Conservation (phyloP, 2,329 filamentous ascomycete species). For the Colletotrichum spinosum region DNA sequence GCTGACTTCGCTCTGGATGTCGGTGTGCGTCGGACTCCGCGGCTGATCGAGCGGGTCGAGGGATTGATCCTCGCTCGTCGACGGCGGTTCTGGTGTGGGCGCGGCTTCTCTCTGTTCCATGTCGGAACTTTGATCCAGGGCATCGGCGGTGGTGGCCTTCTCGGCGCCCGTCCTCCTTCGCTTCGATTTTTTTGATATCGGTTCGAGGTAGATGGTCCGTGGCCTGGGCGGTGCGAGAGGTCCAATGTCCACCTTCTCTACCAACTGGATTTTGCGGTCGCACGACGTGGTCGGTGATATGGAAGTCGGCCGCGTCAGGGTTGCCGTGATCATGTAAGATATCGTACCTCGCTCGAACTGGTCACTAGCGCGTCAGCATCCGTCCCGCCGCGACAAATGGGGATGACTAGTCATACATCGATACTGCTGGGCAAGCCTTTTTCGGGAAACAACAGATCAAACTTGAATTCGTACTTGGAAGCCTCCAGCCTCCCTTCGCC, state of each 20-base stretch:
- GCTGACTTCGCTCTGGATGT: slow-evolving; percentile 76
- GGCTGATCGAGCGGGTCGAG: slow-evolving; percentile 50
- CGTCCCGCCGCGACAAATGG: slow-evolving; percentile 5
- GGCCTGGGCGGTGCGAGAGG: slow-evolving; percentile 79
- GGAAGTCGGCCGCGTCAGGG: slow-evolving; percentile 87
- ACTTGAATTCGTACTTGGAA: slow-evolving; percentile 83
- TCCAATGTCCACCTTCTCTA: slow-evolving; percentile 88
- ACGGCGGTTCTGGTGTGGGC: slow-evolving; percentile 52
- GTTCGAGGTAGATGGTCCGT: slow-evolving; percentile 87
- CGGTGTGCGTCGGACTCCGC: slow-evolving; percentile 60
- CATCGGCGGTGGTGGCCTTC: slow-evolving; percentile 57
- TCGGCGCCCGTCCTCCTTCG: slow-evolving; percentile 68
- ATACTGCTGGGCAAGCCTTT: slow-evolving; percentile 88
- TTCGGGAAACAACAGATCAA: slow-evolving; percentile 77
- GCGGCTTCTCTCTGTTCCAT: slow-evolving; percentile 39
- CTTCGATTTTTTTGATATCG: slow-evolving; percentile 78
- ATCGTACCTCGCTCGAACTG: slow-evolving; percentile 97
- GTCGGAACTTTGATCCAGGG: slow-evolving; percentile 49
- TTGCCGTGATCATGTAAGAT: slow-evolving; percentile 90
- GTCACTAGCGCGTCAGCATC: slow-evolving; percentile 14
- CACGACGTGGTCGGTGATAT: slow-evolving; percentile 84
- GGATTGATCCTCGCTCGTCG: slow-evolving; percentile 53
- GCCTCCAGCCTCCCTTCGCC: slow-evolving; percentile 81
- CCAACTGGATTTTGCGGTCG: slow-evolving; percentile 82
- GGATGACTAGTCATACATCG: slow-evolving; percentile 73